Evolutionary conservation across 768 basidiomycete species (phyloP).

Genomic region (Lepiota subincarnata): DNA sequence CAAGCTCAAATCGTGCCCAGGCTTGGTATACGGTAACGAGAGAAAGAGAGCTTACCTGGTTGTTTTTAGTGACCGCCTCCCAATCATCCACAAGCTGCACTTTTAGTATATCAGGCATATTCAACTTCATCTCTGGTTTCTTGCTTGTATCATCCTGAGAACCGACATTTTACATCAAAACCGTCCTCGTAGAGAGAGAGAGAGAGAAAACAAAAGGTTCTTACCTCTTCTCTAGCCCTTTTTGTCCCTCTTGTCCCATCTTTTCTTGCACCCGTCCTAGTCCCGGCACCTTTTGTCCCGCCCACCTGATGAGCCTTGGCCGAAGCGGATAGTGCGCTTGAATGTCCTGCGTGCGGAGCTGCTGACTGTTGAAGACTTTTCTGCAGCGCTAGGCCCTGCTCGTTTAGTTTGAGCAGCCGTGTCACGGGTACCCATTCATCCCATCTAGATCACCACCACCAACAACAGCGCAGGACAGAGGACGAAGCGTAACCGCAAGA

Average conservation of each 20-base stretch:
- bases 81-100: conserved; percentile 92
- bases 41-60: too few species aligned
- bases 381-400: conserved; percentile 74
- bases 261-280: conserved; percentile 38
- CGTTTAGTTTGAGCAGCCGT: conserved; percentile 82
- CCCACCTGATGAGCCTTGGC: conserved; percentile 2
- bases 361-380: conserved; percentile 47
- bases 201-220: conserved; percentile 18
- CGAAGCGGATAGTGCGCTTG: neutral
- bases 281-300: conserved; percentile 21
- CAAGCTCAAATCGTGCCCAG: neutral
- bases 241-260: conserved; percentile 66
- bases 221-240: conserved; percentile 69
- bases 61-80: conserved; percentile 95
- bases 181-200: neutral
- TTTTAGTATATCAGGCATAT: conserved; percentile 87
- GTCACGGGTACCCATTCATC: conserved; percentile 91
- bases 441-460: conserved; percentile 53
- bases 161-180: too few species aligned
- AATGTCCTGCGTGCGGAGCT: conserved; percentile 1
- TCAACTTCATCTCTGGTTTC: conserved; percentile 87
- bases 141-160: conserved; percentile 73
- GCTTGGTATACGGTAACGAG: too few species aligned
- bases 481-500: neutral
- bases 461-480: too few species aligned